These are phyloP conservation scores for Potentilla sterilis DNA, from an alignment of 306 rosid genomes.

Conservation along the genomic window DNA sequence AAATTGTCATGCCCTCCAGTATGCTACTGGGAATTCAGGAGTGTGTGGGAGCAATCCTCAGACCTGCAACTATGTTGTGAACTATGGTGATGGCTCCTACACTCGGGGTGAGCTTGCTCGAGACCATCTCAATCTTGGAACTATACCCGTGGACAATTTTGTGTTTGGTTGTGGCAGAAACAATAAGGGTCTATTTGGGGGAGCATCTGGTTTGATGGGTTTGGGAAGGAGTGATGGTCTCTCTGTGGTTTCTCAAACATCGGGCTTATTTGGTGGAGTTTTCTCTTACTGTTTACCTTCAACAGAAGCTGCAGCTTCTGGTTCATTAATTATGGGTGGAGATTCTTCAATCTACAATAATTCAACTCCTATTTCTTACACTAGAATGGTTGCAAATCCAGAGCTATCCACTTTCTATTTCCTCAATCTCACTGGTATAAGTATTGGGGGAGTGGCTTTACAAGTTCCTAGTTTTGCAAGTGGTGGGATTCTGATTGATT, in stretches of 20 bases:
- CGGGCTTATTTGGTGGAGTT: constrained; percentile 58
- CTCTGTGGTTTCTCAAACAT: constrained; percentile 68
- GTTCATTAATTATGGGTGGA: constrained; percentile 68
- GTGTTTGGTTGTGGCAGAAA: constrained; percentile 79
- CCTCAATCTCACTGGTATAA: constrained; percentile 65
- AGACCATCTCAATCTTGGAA: constrained; percentile 55
- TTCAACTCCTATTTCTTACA: constrained; percentile 62
- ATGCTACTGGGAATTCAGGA: constrained; percentile 47
- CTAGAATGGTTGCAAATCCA: constrained; percentile 61
- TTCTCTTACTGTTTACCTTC: constrained; percentile 89
- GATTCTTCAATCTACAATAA: constrained; percentile 60
- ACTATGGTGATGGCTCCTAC: constrained; percentile 81
- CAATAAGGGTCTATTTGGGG: constrained; percentile 80
- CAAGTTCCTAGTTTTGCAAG: constrained; percentile 30
- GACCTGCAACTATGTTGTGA: constrained; percentile 49
- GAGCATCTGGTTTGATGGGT: constrained; percentile 77
- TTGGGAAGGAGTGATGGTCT: constrained; percentile 60
- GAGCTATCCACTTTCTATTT: constrained; percentile 57
- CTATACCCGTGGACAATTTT: constrained; percentile 35
- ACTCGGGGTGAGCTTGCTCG: constrained; percentile 53
- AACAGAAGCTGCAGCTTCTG: constrained; percentile 50
- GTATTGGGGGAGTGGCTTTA: constrained; percentile 56
- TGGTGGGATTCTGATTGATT: constrained; percentile 58
- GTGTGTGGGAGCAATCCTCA: constrained; percentile 33
- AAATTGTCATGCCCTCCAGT: constrained; percentile 50